These are phyloP conservation scores for Mitragyna speciosa DNA, from an alignment of 257 asterid species.

Conservation along the genomic window DNA sequence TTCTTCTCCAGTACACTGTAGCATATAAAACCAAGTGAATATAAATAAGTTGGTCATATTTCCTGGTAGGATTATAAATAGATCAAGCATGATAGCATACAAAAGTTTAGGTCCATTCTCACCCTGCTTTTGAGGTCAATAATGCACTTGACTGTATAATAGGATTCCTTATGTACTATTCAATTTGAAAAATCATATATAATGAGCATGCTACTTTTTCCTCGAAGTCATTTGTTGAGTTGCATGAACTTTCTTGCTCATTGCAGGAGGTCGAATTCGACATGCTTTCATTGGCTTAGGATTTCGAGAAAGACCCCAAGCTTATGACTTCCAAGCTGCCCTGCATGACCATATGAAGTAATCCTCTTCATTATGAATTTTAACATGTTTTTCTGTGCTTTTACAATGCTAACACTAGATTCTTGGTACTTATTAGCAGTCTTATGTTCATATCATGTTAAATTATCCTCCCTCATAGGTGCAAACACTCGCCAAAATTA, in stretches of 20 bases:
- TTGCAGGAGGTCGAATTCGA: conserved; percentile 83
- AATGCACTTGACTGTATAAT: background rate
- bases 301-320: conserved; percentile 96
- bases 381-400: background rate
- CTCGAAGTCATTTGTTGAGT: background rate
- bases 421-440: background rate
- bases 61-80: background rate
- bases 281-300: conserved; percentile 99
- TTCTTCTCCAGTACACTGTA: background rate
- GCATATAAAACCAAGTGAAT: background rate
- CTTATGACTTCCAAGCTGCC: conserved; percentile 98
- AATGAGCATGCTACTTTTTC: background rate
- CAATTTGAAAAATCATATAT: background rate
- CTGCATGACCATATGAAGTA: conserved; percentile 99
- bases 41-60: background rate
- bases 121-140: background rate
- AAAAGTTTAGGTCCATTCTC: background rate
- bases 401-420: background rate
- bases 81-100: background rate
- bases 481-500: conserved; percentile 1
- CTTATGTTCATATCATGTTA: background rate
- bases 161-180: background rate
- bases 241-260: background rate
- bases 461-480: background rate
- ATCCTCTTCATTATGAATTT: conserved; percentile 9